These are phyloP conservation scores for Tuber melanosporum DNA, from an alignment of 495 filamentous ascomycete genomes.

Conservation along the genomic window DNA sequence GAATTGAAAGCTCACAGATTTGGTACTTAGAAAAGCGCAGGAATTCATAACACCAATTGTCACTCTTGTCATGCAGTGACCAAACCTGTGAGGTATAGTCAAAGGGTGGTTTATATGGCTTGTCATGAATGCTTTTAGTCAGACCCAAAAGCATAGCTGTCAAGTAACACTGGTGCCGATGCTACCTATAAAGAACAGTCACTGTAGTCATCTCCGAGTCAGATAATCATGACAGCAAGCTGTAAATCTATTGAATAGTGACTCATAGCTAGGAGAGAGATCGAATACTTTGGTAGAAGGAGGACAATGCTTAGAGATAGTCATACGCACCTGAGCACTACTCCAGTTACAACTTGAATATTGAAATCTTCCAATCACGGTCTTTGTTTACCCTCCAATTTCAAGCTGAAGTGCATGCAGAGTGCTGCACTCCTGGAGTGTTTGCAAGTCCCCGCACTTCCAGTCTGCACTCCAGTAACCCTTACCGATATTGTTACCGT, in stretches of 20 bases:
- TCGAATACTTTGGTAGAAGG: too few relatives aligned
- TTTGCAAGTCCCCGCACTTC: too few relatives aligned
- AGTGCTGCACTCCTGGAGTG: too few relatives aligned
- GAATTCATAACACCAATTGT: neutral
- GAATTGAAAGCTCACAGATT: neutral
- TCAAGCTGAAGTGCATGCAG: neutral
- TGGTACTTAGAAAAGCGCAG: neutral
- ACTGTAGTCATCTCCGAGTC: neutral
- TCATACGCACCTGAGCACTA: neutral
- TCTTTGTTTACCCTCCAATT: neutral
- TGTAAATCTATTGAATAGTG: too few relatives aligned
- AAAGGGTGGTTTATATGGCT: neutral
- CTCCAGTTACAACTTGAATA: neutral
- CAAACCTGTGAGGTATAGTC: neutral
- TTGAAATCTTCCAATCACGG: neutral
- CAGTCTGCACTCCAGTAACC: too few relatives aligned
- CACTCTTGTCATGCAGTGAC: neutral
- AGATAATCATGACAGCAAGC: neutral
- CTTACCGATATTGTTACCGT: too few relatives aligned
- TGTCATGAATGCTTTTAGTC: neutral
- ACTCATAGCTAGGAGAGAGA: too few relatives aligned
- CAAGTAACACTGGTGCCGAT: neutral
- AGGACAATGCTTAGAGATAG: fast-evolving
- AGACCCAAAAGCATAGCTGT: neutral
- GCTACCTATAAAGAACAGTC: neutral